phyloP scores from a whole-genome alignment of 768 basidiomycete species.

The Suillus hirtellus region DNA sequence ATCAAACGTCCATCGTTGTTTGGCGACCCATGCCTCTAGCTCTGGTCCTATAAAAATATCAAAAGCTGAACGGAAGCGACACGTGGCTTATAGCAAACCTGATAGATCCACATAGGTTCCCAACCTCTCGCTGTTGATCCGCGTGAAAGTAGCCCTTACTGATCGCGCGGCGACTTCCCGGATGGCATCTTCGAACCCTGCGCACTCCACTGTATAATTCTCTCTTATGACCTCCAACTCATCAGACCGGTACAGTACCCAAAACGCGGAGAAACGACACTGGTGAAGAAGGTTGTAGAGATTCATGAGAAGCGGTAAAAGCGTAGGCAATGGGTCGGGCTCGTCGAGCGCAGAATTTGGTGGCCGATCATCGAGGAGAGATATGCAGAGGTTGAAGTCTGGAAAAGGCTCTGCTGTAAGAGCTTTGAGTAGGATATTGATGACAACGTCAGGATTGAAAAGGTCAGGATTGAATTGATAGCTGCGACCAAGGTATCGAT shows the following conservation, averaged over 20 bases:
- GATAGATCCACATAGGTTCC: conserved; percentile 69
- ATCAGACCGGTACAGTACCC: conserved; percentile 71
- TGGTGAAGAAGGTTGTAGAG: conserved; percentile 74
- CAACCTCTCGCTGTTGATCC: conserved; percentile 66
- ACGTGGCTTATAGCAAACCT: conserved; percentile 41
- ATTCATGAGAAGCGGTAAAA: conserved; percentile 67
- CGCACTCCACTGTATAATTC: conserved; percentile 83
- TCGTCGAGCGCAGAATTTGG: conserved; percentile 61
- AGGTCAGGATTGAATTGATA: conserved; percentile 97
- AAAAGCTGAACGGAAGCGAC: conserved; percentile 5
- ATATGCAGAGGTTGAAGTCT: conserved; percentile 93
- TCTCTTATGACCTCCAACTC: conserved; percentile 72
- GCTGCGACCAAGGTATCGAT: conserved; percentile 38
- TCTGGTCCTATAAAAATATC: conserved; percentile 44
- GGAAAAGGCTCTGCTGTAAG: conserved; percentile 83
- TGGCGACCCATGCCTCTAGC: conserved; percentile 58
- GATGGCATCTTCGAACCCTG: conserved; percentile 83
- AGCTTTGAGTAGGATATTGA: conserved; percentile 93
- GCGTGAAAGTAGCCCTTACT: conserved; percentile 75
- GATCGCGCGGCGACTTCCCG: conserved; percentile 76
- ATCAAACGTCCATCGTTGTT: conserved; percentile 69
- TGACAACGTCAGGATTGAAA: conserved; percentile 89
- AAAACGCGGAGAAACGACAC: conserved; percentile 88
- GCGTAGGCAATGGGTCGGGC: conserved; percentile 73
- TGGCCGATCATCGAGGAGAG: conserved; percentile 81